These are phyloP conservation scores for Blastobotrys malaysiensis DNA, from an alignment of 1,139 yeast species.

Conservation along the genomic window DNA sequence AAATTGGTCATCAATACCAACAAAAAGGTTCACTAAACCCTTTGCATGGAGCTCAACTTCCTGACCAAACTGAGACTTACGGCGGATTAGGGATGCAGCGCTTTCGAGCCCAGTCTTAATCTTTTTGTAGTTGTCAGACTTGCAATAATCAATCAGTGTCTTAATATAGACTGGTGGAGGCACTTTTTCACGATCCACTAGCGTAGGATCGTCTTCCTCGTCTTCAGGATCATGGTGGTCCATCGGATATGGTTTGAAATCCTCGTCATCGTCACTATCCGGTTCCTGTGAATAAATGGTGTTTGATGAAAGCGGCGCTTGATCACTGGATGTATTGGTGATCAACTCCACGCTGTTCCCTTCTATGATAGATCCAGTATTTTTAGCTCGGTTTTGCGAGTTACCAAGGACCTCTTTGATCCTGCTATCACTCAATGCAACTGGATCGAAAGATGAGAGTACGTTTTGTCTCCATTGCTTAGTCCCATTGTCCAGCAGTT, in stretches of 20 bases:
- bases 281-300: not conserved
- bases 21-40: constrained; percentile 42
- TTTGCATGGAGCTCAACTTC: constrained; percentile 50
- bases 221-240: constrained; percentile 35
- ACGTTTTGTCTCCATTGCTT: not conserved
- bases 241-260: constrained; percentile 24
- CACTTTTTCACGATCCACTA: constrained; percentile 37
- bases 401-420: not conserved
- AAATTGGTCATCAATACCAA: constrained; percentile 47
- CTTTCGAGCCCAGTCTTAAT: constrained; percentile 43
- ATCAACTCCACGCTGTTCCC: not conserved
- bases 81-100: constrained; percentile 53
- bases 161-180: constrained; percentile 56
- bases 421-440: not conserved
- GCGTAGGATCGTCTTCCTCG: constrained; percentile 48
- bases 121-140: constrained; percentile 50
- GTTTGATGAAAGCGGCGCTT: too few species aligned
- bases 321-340: too few species aligned
- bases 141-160: constrained; percentile 53
- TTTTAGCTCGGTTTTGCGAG: not conserved
- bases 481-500: not conserved
- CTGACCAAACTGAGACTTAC: constrained; percentile 47
- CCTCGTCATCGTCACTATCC: constrained; percentile 22
- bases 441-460: not conserved
- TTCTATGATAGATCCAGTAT: not conserved